Conservation (phyloP, 108 stramenopile species). For the Skeletonema costatum region DNA sequence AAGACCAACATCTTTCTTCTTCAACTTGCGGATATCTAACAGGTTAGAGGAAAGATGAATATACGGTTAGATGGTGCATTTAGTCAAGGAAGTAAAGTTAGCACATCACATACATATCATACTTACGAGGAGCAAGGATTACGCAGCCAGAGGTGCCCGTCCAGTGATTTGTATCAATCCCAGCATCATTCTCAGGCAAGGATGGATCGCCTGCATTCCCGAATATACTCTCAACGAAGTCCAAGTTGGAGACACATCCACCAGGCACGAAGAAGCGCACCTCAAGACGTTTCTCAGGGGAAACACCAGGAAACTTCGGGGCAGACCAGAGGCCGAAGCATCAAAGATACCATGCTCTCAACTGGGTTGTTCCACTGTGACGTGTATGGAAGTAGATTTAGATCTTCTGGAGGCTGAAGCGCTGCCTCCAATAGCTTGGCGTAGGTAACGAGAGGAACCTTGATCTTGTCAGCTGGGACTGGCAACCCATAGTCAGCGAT, state of each 20-base stretch:
- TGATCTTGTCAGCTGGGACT: constrained; percentile 65
- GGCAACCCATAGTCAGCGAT: constrained; percentile 64
- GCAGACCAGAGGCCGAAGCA: constrained; percentile 55
- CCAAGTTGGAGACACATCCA: constrained; percentile 58
- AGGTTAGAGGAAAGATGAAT: background rate
- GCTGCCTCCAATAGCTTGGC: constrained; percentile 55
- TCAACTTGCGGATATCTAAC: constrained; percentile 28
- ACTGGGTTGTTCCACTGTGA: constrained; percentile 50
- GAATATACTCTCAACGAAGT: constrained; percentile 61
- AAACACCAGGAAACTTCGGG: constrained; percentile 57
- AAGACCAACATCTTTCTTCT: constrained; percentile 57
- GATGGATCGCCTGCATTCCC: constrained; percentile 62
- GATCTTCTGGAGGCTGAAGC: constrained; percentile 48
- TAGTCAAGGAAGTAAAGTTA: background rate
- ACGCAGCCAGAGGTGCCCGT: constrained; percentile 65
- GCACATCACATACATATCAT: background rate
- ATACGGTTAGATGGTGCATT: background rate
- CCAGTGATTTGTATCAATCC: constrained; percentile 56
- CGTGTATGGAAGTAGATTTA: constrained; percentile 60
- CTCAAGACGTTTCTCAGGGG: constrained; percentile 57
- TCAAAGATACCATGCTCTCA: constrained; percentile 58
- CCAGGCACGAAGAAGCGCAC: constrained; percentile 66
- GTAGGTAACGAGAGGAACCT: constrained; percentile 56
- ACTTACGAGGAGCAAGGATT: constrained; percentile 46
- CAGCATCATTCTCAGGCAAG: constrained; percentile 61